Conservation (phyloP, 495 filamentous ascomycete genomes). For the Entonaema liquescens region DNA sequence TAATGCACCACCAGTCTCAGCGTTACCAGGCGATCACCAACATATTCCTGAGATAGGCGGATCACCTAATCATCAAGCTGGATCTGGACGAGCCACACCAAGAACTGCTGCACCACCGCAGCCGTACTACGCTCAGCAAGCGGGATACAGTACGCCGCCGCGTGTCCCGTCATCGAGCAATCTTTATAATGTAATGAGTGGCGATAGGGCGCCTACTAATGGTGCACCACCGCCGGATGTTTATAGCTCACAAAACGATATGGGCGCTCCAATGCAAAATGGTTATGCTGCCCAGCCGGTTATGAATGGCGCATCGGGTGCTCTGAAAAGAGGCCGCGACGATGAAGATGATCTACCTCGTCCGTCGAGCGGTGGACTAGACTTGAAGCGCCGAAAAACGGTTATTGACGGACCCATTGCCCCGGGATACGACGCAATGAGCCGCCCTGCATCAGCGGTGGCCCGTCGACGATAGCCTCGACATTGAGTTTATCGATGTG, state of each 20-base stretch:
- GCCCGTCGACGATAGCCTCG: conserved; percentile 47
- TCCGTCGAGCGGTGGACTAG: conserved; percentile 71
- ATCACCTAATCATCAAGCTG: conserved; percentile 84
- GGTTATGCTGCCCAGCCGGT: conserved; percentile 63
- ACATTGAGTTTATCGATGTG: neutral
- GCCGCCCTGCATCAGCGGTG: conserved; percentile 54
- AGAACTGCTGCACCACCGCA: conserved; percentile 73
- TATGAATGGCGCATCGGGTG: conserved; percentile 72
- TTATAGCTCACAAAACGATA: conserved; percentile 70
- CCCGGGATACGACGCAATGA: conserved; percentile 59
- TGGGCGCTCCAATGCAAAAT: conserved; percentile 67
- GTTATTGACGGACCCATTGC: conserved; percentile 63
- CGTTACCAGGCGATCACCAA: conserved; percentile 76
- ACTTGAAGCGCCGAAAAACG: conserved; percentile 86
- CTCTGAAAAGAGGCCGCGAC: conserved; percentile 84
- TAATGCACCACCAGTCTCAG: conserved; percentile 67
- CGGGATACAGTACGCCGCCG: conserved; percentile 83
- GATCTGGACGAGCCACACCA: conserved; percentile 87
- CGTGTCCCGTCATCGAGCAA: conserved; percentile 75
- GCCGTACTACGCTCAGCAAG: conserved; percentile 72
- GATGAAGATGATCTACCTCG: conserved; percentile 75
- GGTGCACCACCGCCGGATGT: conserved; percentile 69
- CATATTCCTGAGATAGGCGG: conserved; percentile 87
- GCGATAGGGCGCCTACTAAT: conserved; percentile 77
- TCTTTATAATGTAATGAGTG: conserved; percentile 90